Conservation (phyloP, 257 asterid genomes). For the Avicennia marina region DNA sequence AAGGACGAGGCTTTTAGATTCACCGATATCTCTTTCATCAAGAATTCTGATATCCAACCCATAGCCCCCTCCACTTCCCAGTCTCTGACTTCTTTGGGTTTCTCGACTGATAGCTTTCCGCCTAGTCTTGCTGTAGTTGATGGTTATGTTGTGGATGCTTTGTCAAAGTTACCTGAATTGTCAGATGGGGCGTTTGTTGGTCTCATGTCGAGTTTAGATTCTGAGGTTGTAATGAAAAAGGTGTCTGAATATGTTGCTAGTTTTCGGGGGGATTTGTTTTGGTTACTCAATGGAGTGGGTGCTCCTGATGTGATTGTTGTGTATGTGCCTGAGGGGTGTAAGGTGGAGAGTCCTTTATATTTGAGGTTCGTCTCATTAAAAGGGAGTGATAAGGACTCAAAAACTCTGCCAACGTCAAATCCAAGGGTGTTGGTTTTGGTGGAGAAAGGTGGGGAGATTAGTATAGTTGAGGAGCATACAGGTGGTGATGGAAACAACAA, state of each 20-base stretch:
- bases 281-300: constrained; percentile 89
- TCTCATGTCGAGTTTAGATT: constrained; percentile 38
- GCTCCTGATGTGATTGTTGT: constrained; percentile 72
- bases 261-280: constrained; percentile 78
- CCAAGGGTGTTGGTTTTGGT: constrained; percentile 87
- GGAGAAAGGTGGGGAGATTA: constrained; percentile 78
- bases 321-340: constrained; percentile 79
- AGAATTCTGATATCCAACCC: constrained; percentile 61
- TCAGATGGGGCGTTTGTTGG: constrained; percentile 78
- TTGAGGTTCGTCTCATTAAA: constrained; percentile 53
- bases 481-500: constrained; percentile 41
- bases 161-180: constrained; percentile 42
- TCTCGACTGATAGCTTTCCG: constrained; percentile 34
- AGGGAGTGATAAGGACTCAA: constrained; percentile 52
- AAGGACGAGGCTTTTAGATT: constrained; percentile 89
- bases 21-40: constrained; percentile 76
- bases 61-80: constrained; percentile 24
- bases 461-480: constrained; percentile 72
- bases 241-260: constrained; percentile 48
- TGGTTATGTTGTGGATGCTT: constrained; percentile 55
- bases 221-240: constrained; percentile 47
- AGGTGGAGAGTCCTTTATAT: constrained; percentile 65
- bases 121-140: constrained; percentile 61
- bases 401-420: constrained; percentile 67
- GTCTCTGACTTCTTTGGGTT: constrained; percentile 22